These are phyloP conservation scores for Plantago elongata DNA, from an alignment of 257 asterid species.

Conservation along the genomic window DNA sequence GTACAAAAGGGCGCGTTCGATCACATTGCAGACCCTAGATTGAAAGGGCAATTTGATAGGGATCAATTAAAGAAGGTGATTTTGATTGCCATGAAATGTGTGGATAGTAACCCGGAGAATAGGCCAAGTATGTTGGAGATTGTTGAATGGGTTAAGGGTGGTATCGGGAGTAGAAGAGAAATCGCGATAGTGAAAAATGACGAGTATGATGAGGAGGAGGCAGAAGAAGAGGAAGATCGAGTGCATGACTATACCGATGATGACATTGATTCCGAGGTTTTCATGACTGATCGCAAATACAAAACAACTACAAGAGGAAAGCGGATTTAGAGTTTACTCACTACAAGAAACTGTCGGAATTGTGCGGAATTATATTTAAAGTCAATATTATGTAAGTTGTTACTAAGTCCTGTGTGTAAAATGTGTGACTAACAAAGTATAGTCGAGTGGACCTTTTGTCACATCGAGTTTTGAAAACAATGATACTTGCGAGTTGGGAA, in stretches of 20 bases:
- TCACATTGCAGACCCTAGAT: constrained; percentile 58
- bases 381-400: no score
- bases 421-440: no score
- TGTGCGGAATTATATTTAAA: no score
- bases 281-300: constrained; percentile 19
- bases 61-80: constrained; percentile 32
- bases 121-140: constrained; percentile 68
- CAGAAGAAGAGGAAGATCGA: constrained; percentile 5
- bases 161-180: constrained; percentile 22
- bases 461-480: no score
- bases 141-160: constrained; percentile 55
- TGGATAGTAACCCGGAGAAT: constrained; percentile 46
- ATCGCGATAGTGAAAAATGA: constrained; percentile 17
- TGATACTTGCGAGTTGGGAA: no score
- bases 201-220: constrained; percentile 13
- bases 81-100: constrained; percentile 48
- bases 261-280: constrained; percentile 29
- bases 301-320: not conserved
- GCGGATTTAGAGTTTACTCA: not conserved
- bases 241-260: constrained; percentile 16
- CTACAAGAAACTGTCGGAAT: no score
- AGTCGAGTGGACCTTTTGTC: no score
- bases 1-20: constrained; percentile 48
- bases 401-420: no score
- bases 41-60: constrained; percentile 46